phyloP scores from a whole-genome alignment of 2,329 filamentous ascomycete species.

The Rugonectria rugulosa region DNA sequence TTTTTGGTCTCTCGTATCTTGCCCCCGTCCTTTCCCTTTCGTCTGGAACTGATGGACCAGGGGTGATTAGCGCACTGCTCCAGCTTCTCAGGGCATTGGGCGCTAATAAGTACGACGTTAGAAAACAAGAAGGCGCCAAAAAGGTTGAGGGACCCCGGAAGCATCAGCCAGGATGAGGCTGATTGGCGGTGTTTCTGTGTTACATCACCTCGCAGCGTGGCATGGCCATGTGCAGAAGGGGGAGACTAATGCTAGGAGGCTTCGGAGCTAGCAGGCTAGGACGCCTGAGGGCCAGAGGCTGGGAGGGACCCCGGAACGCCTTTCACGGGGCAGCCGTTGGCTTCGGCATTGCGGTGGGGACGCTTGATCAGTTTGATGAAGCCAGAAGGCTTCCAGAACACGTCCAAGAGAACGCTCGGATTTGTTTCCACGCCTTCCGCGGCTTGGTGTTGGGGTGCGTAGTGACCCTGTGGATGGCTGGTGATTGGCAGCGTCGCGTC shows the following conservation, averaged over 20 bases:
- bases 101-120: too few relatives aligned
- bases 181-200: constrained; percentile 13
- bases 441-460: background rate
- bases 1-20: background rate
- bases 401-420: background rate
- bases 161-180: constrained; percentile 21
- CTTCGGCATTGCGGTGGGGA: constrained; percentile 8
- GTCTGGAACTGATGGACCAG: background rate
- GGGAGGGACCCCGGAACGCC: background rate
- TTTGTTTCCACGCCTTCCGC: constrained; percentile 17
- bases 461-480: background rate
- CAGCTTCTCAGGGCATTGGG: constrained; percentile 1
- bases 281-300: constrained; percentile 9
- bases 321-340: constrained; percentile 18
- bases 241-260: too few relatives aligned
- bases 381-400: constrained; percentile 39
- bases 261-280: too few relatives aligned
- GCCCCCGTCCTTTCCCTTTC: background rate
- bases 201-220: constrained; percentile 28
- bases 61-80: background rate
- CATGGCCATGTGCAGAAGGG: constrained; percentile 19
- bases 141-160: constrained; percentile 1
- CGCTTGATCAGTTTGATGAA: constrained; percentile 5
- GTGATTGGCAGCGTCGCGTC: too few relatives aligned
- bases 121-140: constrained; percentile 10